Conservation (phyloP, 1,139 yeast species). For the Geotrichum europaeum region DNA sequence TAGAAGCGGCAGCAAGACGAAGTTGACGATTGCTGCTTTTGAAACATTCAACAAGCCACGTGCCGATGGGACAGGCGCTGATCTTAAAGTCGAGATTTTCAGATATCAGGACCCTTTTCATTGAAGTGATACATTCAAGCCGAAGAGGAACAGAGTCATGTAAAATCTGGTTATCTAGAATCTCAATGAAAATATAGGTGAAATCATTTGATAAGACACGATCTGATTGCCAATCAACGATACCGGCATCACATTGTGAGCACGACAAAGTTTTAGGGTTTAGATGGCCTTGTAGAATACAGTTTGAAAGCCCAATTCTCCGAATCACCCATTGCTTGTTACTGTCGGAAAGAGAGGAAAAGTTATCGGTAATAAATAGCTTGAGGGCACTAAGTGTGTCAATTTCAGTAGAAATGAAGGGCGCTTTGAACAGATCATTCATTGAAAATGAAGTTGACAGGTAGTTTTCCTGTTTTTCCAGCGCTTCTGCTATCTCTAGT, state of each 20-base stretch:
- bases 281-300: constrained; percentile 6
- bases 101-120: constrained; percentile 21
- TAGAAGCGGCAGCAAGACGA: constrained; percentile 25
- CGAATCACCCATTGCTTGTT: constrained; percentile 10
- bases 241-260: constrained; percentile 2
- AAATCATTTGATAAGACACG: not conserved
- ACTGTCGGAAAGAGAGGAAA: not conserved
- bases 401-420: not conserved
- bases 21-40: constrained; percentile 27
- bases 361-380: not conserved
- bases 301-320: constrained; percentile 10
- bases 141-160: constrained; percentile 19
- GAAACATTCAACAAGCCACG: constrained; percentile 29
- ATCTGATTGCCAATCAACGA: not conserved
- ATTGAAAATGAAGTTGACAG: not conserved
- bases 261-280: constrained; percentile 1
- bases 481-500: not conserved
- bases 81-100: constrained; percentile 22
- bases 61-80: constrained; percentile 22
- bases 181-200: constrained; percentile 1
- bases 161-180: constrained; percentile 14
- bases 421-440: not conserved
- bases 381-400: constrained; percentile 1
- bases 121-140: constrained; percentile 20
- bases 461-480: not conserved